These are phyloP conservation scores for Xylariaceae sp. DNA, from an alignment of 2,329 filamentous ascomycete species.

Conservation along the genomic window DNA sequence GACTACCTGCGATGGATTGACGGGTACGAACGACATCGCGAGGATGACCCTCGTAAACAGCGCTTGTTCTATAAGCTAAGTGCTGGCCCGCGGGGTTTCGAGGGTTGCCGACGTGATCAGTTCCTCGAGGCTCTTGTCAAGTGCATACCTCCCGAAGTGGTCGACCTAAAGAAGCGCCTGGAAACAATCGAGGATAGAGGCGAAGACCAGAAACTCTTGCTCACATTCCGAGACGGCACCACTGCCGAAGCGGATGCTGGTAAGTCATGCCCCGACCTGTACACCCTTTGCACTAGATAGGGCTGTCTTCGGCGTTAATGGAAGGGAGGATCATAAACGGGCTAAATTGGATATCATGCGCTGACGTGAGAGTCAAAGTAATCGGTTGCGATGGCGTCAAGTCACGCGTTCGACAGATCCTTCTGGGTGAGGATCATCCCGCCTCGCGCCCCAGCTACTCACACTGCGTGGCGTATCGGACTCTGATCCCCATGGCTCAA, in stretches of 20 bases:
- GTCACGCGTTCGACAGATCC: constrained; percentile 51
- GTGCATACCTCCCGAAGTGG: constrained; percentile 50
- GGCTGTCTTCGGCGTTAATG: no score
- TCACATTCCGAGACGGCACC: constrained; percentile 53
- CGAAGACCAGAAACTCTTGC: constrained; percentile 39
- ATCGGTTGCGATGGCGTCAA: constrained; percentile 58
- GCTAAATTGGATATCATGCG: no score
- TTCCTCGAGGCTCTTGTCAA: constrained; percentile 57
- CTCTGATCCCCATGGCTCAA: constrained; percentile 56
- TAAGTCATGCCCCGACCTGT: constrained; percentile 13
- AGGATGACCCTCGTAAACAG: constrained; percentile 21
- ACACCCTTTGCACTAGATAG: background rate
- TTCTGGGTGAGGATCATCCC: constrained; percentile 51
- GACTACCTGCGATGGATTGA: constrained; percentile 34
- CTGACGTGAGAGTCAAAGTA: constrained; percentile 35
- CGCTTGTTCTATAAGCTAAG: constrained; percentile 24
- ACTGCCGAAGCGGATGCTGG: constrained; percentile 44
- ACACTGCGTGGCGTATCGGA: constrained; percentile 54
- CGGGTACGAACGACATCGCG: constrained; percentile 30
- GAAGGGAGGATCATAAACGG: no score
- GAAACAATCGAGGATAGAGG: constrained; percentile 37
- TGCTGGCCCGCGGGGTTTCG: constrained; percentile 20
- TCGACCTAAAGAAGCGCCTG: constrained; percentile 50
- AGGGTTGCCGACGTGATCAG: constrained; percentile 51
- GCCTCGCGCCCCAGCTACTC: constrained; percentile 51